These are phyloP conservation scores for Haberlea rhodopensis DNA, from an alignment of 257 asterid genomes.

Conservation along the genomic window DNA sequence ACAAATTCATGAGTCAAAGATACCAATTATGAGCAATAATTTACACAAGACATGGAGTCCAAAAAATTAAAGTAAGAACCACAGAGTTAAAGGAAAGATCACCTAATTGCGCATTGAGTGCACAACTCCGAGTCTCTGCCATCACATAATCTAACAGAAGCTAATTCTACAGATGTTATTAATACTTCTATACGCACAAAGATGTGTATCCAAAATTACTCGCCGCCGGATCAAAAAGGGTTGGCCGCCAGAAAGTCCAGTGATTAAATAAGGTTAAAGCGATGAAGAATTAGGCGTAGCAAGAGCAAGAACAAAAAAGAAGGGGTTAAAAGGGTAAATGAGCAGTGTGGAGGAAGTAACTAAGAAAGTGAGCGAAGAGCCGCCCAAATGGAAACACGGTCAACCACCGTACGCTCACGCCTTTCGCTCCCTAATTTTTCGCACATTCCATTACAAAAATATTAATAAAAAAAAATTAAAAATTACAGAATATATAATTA, in stretches of 20 bases:
- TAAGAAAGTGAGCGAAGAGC: slow-evolving; percentile 41
- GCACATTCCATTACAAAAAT: too few relatives aligned
- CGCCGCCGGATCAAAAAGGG: slow-evolving; percentile 23
- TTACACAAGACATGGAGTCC: not conserved
- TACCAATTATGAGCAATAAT: too few relatives aligned
- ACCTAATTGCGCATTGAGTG: slow-evolving; percentile 63
- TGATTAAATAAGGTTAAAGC: slow-evolving; percentile 17
- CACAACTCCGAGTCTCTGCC: slow-evolving; percentile 51
- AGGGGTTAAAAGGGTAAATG: slow-evolving; percentile 10
- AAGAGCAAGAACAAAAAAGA: not conserved
- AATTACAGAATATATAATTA: too few relatives aligned
- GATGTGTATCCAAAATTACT: slow-evolving; percentile 11
- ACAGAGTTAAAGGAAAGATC: not conserved
- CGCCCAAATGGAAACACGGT: slow-evolving; percentile 74
- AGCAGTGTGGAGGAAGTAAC: slow-evolving; percentile 33
- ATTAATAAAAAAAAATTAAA: too few relatives aligned
- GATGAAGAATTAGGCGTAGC: slow-evolving; percentile 1
- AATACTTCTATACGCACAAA: slow-evolving; percentile 14
- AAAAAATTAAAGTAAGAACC: not conserved
- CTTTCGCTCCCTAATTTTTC: too few relatives aligned
- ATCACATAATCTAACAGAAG: slow-evolving; percentile 26
- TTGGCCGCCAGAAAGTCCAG: slow-evolving; percentile 23
- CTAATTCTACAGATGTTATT: slow-evolving; percentile 11
- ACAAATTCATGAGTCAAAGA: not conserved
- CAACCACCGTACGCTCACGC: slow-evolving; percentile 3